A percentile compares a stretch with the other conserved stretches of the same genome.
phyloP scores from a whole-genome alignment of 2,329 filamentous ascomycete genomes.

The Achaetomium macrosporum region DNA sequence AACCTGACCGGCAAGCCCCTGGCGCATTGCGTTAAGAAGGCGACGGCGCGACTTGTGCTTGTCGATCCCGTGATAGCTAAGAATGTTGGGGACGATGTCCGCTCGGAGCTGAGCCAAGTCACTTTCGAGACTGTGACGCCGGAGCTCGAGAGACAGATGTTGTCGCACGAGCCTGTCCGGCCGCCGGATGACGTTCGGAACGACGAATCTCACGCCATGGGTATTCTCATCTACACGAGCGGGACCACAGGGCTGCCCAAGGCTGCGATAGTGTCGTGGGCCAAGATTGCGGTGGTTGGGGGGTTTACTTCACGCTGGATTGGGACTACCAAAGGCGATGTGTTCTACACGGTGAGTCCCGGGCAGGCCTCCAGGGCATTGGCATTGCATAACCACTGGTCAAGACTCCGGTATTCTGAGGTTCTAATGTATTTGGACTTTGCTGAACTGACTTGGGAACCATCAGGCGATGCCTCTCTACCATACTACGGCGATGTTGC shows the following conservation, averaged over 20 bases:
- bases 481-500: constrained; percentile 69
- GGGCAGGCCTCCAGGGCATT: not conserved
- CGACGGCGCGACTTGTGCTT: constrained; percentile 61
- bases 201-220: constrained; percentile 52
- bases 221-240: constrained; percentile 75
- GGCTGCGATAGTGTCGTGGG: constrained; percentile 69
- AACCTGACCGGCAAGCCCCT: constrained; percentile 68
- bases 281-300: constrained; percentile 52
- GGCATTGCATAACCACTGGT: too few relatives aligned
- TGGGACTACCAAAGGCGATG: constrained; percentile 54
- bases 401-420: too few relatives aligned
- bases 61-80: constrained; percentile 57
- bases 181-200: constrained; percentile 52
- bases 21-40: constrained; percentile 65
- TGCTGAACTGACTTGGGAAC: constrained; percentile 17
- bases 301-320: constrained; percentile 52
- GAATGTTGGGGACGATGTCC: constrained; percentile 54
- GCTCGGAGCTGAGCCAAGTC: constrained; percentile 42
- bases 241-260: constrained; percentile 84
- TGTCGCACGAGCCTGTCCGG: constrained; percentile 46
- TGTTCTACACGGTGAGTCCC: constrained; percentile 64
- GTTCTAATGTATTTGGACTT: not conserved
- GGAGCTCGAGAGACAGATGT: constrained; percentile 50
- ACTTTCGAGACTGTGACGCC: constrained; percentile 57
- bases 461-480: constrained; percentile 84